Base-by-base conservation (phyloP, 305 asterid genomes). In the Fraxinus albicans region DNA sequence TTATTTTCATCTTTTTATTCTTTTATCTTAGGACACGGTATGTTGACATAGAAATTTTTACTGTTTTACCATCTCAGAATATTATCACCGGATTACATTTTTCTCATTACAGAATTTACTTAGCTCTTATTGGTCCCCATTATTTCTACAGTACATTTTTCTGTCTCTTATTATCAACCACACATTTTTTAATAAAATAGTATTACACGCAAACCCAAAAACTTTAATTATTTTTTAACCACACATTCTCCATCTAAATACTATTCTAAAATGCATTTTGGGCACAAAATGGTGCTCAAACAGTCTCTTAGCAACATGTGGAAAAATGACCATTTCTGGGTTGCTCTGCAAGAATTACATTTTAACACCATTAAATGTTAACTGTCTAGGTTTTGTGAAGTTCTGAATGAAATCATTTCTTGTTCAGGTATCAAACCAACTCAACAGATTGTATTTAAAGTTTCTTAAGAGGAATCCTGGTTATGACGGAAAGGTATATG, bases 381-480 rank as follows among this genome's bases (percentile, higher is more conserved):
- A 83, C 40, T 38, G 50, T 33, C 63, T 80, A 21, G 69, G 63
- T 36, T 63, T 8, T 58, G 82, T 79, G 60, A 78, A 34, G 63
- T 78, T 79, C 69, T 47, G 13, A 72, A 33, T 72, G 69, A 77
- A 33, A 70, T 86, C 50, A 53, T 83, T 77, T 79, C 84, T 34
- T 88, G 29, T 86, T 83, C 93, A 96, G 99, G 98, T 96, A 40
- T 96, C 97, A 23, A 90, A 85, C 87, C 98, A 96, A 81, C 92
- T 96, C 77, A 96, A 96, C 90, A 90, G 84, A 85, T 86, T 96
- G 80, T 96, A 95, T 91, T 79, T 93, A 88, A 96, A 96, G 91
- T 96, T 96, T 84, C 92, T 95, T 29, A 92, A 92, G 91, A 91
- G 99, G 91, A 96, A 96, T 88, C 99, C 99, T 78, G 98, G 97